These are phyloP conservation scores for Monosporascus sp. DNA, from an alignment of 2,329 filamentous ascomycete species.

Conservation along the genomic window DNA sequence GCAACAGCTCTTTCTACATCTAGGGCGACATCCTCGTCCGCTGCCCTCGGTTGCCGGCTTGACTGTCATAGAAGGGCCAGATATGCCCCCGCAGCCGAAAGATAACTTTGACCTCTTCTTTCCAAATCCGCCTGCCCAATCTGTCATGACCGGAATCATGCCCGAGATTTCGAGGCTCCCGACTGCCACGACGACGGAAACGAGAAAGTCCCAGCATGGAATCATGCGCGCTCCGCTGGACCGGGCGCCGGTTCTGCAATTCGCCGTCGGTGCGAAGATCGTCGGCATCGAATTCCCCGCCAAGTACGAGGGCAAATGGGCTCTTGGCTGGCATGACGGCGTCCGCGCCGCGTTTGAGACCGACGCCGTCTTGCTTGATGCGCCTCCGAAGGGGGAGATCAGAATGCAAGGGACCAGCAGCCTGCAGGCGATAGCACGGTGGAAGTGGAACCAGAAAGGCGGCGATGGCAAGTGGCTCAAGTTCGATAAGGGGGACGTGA, in stretches of 20 bases:
- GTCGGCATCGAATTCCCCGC: constrained; percentile 46
- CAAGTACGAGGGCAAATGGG: constrained; percentile 51
- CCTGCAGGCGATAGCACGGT: constrained; percentile 44
- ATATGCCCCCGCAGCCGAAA: constrained; percentile 32
- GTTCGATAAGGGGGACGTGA: constrained; percentile 62
- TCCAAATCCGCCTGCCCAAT: constrained; percentile 31
- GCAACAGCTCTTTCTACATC: constrained; percentile 46
- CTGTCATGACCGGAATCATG: constrained; percentile 36
- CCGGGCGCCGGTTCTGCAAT: constrained; percentile 39
- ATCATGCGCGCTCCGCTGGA: constrained; percentile 39
- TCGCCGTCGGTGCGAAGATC: constrained; percentile 43
- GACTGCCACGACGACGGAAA: constrained; percentile 39
- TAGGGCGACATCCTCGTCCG: constrained; percentile 49
- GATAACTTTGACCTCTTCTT: constrained; percentile 53
- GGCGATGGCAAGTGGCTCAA: constrained; percentile 46
- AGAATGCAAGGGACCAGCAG: constrained; percentile 41
- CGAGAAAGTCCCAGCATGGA: constrained; percentile 42
- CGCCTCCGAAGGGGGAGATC: constrained; percentile 41
- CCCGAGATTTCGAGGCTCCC: constrained; percentile 38
- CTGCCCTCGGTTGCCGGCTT: constrained; percentile 45
- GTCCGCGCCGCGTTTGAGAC: constrained; percentile 43
- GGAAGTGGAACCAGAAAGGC: constrained; percentile 47
- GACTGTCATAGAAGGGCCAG: constrained; percentile 39
- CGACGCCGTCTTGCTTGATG: constrained; percentile 43
- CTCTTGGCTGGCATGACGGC: constrained; percentile 53